Percentiles rank a stretch among this genome's conserved stretches.
phyloP scores from a whole-genome alignment of 1,284 basidiomycete species.

The Athelia sp. region DNA sequence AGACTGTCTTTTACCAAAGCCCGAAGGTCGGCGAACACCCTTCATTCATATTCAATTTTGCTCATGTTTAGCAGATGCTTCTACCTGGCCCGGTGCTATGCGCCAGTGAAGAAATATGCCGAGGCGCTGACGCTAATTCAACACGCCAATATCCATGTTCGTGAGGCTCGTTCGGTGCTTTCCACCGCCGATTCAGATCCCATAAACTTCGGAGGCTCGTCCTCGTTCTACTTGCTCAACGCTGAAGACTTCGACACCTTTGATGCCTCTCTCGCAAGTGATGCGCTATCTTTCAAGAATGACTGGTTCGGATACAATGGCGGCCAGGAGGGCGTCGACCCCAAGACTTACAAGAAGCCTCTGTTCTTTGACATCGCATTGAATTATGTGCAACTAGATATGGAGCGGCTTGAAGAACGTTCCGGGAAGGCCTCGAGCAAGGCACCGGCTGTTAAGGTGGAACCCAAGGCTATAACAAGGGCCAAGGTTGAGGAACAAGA shows the following conservation, averaged over 20 bases:
- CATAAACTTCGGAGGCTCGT: constrained; percentile 29
- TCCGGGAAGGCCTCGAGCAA: constrained; percentile 52
- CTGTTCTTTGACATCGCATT: constrained; percentile 93
- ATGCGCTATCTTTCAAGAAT: constrained; percentile 59
- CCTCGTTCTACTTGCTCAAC: constrained; percentile 54
- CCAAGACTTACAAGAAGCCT: constrained; percentile 66
- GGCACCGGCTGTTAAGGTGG: constrained; percentile 6
- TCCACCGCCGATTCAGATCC: constrained; percentile 37
- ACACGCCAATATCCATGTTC: constrained; percentile 63
- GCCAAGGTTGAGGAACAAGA: constrained; percentile 19
- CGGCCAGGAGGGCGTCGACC: constrained; percentile 40
- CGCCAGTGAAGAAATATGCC: constrained; percentile 62
- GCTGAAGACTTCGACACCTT: constrained; percentile 42
- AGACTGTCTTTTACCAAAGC: constrained; percentile 72
- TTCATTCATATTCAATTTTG: background rate
- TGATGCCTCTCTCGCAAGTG: constrained; percentile 41
- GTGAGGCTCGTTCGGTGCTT: constrained; percentile 56
- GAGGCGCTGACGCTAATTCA: constrained; percentile 68
- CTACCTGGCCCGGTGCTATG: constrained; percentile 70
- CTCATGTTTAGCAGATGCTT: constrained; percentile 43
- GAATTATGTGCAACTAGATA: constrained; percentile 84
- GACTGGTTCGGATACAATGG: constrained; percentile 81
- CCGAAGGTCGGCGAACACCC: constrained; percentile 44
- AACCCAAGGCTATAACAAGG: constrained; percentile 17
- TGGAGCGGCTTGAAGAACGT: constrained; percentile 68